phyloP scores from a whole-genome alignment of 495 filamentous ascomycete species.

The Tuber magnatum region DNA sequence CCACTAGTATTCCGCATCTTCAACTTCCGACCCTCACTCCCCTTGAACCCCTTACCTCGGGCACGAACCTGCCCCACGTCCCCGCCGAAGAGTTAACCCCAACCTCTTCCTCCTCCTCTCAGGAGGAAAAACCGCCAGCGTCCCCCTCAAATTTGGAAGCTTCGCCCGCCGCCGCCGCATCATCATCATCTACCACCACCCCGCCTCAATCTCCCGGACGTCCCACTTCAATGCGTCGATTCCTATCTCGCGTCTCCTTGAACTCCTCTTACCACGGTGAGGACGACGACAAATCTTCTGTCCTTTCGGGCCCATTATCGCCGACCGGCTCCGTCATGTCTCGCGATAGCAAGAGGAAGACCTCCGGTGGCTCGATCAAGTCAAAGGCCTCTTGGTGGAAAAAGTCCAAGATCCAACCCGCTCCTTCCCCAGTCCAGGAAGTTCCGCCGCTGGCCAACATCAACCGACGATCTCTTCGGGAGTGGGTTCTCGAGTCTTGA shows the following conservation, averaged over 20 bases:
- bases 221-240: conserved; percentile 43
- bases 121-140: conserved; percentile 26
- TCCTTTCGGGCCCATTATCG: conserved; percentile 31
- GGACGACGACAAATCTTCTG: conserved; percentile 35
- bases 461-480: conserved; percentile 45
- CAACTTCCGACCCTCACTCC: conserved; percentile 35
- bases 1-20: conserved; percentile 36
- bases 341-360: conserved; percentile 31
- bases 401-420: conserved; percentile 19
- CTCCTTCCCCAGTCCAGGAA: conserved; percentile 33
- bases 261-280: conserved; percentile 40
- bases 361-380: conserved; percentile 25
- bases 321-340: conserved; percentile 39
- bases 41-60: conserved; percentile 38
- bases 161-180: conserved; percentile 26
- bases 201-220: conserved; percentile 35
- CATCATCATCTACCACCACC: conserved; percentile 29
- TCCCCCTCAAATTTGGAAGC: conserved; percentile 20
- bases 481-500: conserved; percentile 50
- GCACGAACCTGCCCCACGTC: conserved; percentile 39
- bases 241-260: conserved; percentile 43
- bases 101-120: conserved; percentile 17
- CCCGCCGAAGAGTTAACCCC: conserved; percentile 32
- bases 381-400: conserved; percentile 38
- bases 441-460: conserved; percentile 11